Percentiles rank a stretch among this genome's conserved stretches.
Evolutionary conservation across 257 asterid species (phyloP).

Genomic region (Eucommia ulmoides): DNA sequence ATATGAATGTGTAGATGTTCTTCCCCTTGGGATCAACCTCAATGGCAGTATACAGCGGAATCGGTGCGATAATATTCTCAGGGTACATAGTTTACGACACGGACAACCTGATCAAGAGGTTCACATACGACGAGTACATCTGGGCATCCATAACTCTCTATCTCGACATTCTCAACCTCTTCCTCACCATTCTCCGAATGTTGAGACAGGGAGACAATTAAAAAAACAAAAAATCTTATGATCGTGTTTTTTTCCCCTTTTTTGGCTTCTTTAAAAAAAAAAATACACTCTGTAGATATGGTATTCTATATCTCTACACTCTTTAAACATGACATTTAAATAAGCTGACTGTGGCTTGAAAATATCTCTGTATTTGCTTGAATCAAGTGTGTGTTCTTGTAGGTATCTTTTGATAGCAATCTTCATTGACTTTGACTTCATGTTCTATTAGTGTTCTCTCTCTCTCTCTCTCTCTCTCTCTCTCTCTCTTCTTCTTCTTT

Average conservation of each 20-base stretch:
- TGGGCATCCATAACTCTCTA: conserved; percentile 99
- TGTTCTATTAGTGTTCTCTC: neutral
- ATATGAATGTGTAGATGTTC: conserved; percentile 42
- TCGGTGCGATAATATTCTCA: conserved; percentile 82
- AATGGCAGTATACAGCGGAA: conserved; percentile 55
- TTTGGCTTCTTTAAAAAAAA: too few relatives aligned
- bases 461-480: neutral
- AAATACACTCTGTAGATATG: too few relatives aligned
- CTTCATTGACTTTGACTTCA: too few relatives aligned
- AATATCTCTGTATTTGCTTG: neutral
- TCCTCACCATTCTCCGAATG: conserved; percentile 90
- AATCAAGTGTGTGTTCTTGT: too few relatives aligned
- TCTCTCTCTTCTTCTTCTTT: neutral
- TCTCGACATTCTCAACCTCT: conserved; percentile 81
- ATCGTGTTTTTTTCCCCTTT: neutral
- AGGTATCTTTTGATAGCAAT: too few relatives aligned
- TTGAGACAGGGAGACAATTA: conserved; percentile 75
- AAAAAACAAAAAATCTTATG: conserved; percentile 3
- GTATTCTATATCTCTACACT: too few relatives aligned
- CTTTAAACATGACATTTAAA: too few relatives aligned
- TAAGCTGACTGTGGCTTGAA: neutral
- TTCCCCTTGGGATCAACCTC: conserved; percentile 83
- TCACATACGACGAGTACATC: conserved; percentile 85
- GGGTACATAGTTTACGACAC: conserved; percentile 90
- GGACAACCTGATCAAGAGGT: conserved; percentile 88